Evolutionary conservation across 2,329 filamentous ascomycete genomes (phyloP).

Genomic region (Curvularia eragrostidis): DNA sequence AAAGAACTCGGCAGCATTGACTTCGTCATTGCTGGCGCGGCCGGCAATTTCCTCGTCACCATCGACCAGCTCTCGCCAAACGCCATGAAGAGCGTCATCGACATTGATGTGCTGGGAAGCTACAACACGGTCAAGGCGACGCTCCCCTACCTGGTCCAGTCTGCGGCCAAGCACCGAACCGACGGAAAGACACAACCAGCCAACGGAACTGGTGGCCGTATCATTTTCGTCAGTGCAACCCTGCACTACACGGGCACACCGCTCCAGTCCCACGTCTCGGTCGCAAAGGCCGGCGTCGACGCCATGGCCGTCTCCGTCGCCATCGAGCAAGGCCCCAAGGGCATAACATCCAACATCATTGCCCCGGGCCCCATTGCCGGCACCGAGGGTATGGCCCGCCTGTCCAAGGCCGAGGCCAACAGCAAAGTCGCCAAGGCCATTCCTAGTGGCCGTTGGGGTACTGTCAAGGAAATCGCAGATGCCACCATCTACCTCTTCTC

Average conservation of each 20-base stretch:
- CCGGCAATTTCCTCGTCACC: slow-evolving; percentile 92
- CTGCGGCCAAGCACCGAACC: slow-evolving; percentile 68
- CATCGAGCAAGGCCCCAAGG: slow-evolving; percentile 87
- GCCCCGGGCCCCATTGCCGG: slow-evolving; percentile 84
- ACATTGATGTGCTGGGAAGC: slow-evolving; percentile 92
- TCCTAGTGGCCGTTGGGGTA: slow-evolving; percentile 78
- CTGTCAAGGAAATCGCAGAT: slow-evolving; percentile 87
- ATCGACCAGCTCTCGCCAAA: slow-evolving; percentile 83
- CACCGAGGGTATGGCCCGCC: slow-evolving; percentile 69
- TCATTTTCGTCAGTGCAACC: slow-evolving; percentile 88
- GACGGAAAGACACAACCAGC: slow-evolving; percentile 60
- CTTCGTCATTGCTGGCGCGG: slow-evolving; percentile 92
- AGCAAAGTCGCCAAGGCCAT: slow-evolving; percentile 52
- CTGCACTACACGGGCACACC: slow-evolving; percentile 89
- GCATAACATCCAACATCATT: slow-evolving; percentile 87
- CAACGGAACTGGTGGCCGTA: slow-evolving; percentile 74
- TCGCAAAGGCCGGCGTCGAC: slow-evolving; percentile 91
- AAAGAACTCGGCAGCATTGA: slow-evolving; percentile 87
- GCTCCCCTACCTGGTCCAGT: slow-evolving; percentile 78
- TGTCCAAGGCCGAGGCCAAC: slow-evolving; percentile 47
- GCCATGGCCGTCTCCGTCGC: slow-evolving; percentile 79
- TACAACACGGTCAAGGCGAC: slow-evolving; percentile 96
- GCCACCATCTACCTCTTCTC: slow-evolving; percentile 89
- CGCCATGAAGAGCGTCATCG: slow-evolving; percentile 93
- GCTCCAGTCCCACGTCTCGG: slow-evolving; percentile 86